Evolutionary conservation across 2,329 filamentous ascomycete genomes (phyloP), one percentile per base, ranked within the genome.

Genomic region (Fusarium marasasianum): DNA sequence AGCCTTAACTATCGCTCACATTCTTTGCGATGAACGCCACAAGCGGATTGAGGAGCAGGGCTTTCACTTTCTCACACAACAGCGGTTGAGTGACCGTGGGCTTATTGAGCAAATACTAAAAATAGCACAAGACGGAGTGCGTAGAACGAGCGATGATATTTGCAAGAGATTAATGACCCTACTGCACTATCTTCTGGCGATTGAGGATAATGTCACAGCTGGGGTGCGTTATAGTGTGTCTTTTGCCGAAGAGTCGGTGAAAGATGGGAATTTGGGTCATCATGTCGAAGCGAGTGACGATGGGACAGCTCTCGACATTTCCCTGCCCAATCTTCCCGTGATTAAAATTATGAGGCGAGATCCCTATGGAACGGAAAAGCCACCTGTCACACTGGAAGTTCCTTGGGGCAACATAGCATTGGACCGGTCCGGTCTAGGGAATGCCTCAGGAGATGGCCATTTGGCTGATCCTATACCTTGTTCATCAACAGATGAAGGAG

Each of bases 1-100:
- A 72, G 85, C 87, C 0, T 76, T 90, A 1, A 82, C 87, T 24
- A 78, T 89, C 1, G 85, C 84, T 1, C 86, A 90, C 68, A 82
- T 89, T 5, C n/a, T 74, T 6, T 82, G 78, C 6, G 74, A 67
- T 13, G 76, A 71, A 8, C 78, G 79, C 11, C 74, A 76, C 5
- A 73, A 70, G 10, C 33, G 63, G 10, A 62, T 64, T 11, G 50
- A 57, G 11, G 65, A 71, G 14, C 37, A 43, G 0, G 69, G 69
- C 48, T 40, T 80, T 67, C 66, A 80, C 31, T 81, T 82, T 26
- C 75, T 87, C 3, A 75, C 73, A 2, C 86, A 87, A 41, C 84
- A 86, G 57, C 82, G 85, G 1, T 69, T 79, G 2, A 77, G 79
- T 41, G 85, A 87, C 54, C 82, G 86, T 5, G 85, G 77, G 8